phyloP scores from a whole-genome alignment of 2,329 filamentous ascomycete species.

The Venturia oleaginea region DNA sequence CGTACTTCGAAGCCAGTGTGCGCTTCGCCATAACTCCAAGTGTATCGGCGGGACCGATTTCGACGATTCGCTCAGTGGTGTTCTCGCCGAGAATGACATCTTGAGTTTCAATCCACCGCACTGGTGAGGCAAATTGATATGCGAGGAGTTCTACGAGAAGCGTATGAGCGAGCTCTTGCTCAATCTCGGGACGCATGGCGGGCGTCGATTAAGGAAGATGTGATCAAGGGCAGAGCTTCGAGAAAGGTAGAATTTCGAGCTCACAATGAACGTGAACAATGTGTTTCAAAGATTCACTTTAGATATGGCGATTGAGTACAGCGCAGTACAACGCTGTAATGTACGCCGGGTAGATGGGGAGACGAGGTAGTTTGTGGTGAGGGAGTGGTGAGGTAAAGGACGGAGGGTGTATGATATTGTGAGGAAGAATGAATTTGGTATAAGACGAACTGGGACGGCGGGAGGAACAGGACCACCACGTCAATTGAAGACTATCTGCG shows the following conservation, averaged over 20 bases:
- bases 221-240: conserved; percentile 5
- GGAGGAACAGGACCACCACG: not conserved
- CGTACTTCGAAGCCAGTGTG: conserved; percentile 92
- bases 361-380: not conserved
- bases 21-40: conserved; percentile 96
- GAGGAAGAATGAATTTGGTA: not conserved
- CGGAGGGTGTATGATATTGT: not conserved
- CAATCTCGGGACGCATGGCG: conserved; percentile 93
- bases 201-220: conserved; percentile 13
- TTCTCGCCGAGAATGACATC: conserved; percentile 98
- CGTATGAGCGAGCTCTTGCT: conserved; percentile 98
- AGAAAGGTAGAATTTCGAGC: not conserved
- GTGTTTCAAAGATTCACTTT: not conserved
- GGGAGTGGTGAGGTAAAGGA: not conserved
- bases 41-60: conserved; percentile 93
- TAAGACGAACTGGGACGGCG: not conserved
- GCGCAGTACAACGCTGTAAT: not conserved
- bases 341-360: not conserved
- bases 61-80: conserved; percentile 91
- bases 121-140: conserved; percentile 97
- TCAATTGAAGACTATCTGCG: not conserved
- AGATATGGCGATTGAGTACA: not conserved
- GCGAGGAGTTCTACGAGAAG: conserved; percentile 96
- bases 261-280: conserved; percentile 6
- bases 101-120: conserved; percentile 99